Conservation (phyloP, 805 yeast species). For the Nakazawaea pomicola region DNA sequence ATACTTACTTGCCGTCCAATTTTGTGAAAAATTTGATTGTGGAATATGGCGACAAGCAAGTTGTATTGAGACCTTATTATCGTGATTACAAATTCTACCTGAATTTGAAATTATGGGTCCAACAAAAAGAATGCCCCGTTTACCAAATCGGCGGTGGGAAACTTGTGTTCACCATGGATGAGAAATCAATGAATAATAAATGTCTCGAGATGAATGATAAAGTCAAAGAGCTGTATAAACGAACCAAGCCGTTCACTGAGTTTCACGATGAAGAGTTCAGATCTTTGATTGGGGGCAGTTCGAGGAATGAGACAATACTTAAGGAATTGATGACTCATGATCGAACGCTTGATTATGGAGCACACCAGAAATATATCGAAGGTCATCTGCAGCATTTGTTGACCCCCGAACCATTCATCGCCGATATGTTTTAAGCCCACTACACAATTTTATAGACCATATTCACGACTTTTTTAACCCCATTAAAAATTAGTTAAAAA, state of each 20-base stretch:
- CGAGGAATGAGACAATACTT: not conserved
- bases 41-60: slow-evolving; percentile 3
- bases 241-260: not conserved
- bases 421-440: not conserved
- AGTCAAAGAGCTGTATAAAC: not conserved
- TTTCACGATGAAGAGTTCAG: slow-evolving; percentile 5
- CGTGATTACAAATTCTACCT: slow-evolving; percentile 1
- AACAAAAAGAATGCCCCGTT: slow-evolving; percentile 6
- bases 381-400: slow-evolving; percentile 1
- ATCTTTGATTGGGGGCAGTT: slow-evolving; percentile 1
- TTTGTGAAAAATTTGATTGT: slow-evolving; percentile 8
- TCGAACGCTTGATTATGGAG: not conserved
- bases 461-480: not conserved
- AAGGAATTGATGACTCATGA: not conserved
- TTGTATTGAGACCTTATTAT: not conserved
- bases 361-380: not conserved
- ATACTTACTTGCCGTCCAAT: slow-evolving; percentile 7
- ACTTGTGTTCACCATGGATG: slow-evolving; percentile 3
- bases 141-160: slow-evolving; percentile 1
- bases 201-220: slow-evolving; percentile 2
- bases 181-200: slow-evolving; percentile 2
- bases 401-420: slow-evolving; percentile 2
- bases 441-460: not conserved
- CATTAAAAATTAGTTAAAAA: not conserved
- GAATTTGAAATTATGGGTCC: slow-evolving; percentile 5